Base-by-base conservation (phyloP, 1,284 basidiomycete genomes). In the Psilocybe mexicana region DNA sequence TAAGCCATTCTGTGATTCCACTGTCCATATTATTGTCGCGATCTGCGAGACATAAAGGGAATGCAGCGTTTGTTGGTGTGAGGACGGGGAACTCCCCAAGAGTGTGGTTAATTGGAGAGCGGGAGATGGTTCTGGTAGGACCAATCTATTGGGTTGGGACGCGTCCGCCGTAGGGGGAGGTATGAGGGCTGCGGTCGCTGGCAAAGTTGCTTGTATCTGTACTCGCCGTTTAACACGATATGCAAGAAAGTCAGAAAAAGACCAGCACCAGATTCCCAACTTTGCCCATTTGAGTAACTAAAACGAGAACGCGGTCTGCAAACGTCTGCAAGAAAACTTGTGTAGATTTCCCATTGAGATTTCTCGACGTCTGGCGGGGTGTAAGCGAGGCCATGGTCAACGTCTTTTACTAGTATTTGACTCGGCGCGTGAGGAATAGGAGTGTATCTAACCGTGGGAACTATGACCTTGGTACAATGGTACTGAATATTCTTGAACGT, bases 221-320 rank as follows among this genome's bases (percentile, higher is more conserved):
- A 52, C 54, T 45, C 38, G 38, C 38, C 40, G 42, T 49, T 54
- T 43, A 35, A 43, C 48, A 48, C 42, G 43, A 33, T 43, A 30
- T 38, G n/a, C 26, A 40, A 44, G 52, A 50, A 43, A 8, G 38
- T 40, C 38, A 40, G 2, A 46, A 61, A 54, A 50, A 55, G 33
- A 35, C 40, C 75, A 76, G 68, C 69, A 95, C 92, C 74, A 97
- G 69, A 68, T 82, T 88, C 55, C 94, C 94, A 11, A 96, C 86
- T 82, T 93, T 94, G 30, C 91, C 92, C 54, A 92, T 66, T 73
- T 96, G 95, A 1, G 93, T 94, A 52, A 97, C 79, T 28, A 96
- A 76, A 18, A 96, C 85, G 23, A 97, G 75, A 7, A 87, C 76
- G 40, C 92, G 82, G 73, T 97, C 94, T 52, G 84, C 83, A 69